Evolutionary conservation across 768 basidiomycete genomes (phyloP).

Genomic region (Suillus subaureus): DNA sequence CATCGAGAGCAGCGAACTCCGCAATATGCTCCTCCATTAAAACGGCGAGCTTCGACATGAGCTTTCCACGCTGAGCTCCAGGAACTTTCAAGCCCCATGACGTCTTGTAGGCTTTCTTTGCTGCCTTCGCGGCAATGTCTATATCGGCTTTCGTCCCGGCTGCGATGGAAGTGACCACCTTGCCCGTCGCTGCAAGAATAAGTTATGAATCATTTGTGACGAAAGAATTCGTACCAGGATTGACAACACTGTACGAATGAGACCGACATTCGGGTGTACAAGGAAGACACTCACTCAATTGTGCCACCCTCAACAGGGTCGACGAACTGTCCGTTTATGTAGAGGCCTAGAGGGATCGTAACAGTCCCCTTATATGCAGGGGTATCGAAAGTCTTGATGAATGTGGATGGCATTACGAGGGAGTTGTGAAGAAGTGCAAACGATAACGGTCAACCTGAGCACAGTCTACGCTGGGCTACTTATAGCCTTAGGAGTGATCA

Average conservation of each 20-base stretch:
- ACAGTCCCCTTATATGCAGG: slow-evolving; percentile 57
- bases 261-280: background rate
- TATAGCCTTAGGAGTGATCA: background rate
- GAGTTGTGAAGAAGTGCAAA: background rate
- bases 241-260: slow-evolving; percentile 46
- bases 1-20: slow-evolving; percentile 67
- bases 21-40: slow-evolving; percentile 61
- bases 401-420: slow-evolving; percentile 39
- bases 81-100: slow-evolving; percentile 63
- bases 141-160: slow-evolving; percentile 66
- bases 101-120: slow-evolving; percentile 56
- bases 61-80: slow-evolving; percentile 50
- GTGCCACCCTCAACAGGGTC: slow-evolving; percentile 53
- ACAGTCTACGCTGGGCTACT: background rate
- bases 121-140: slow-evolving; percentile 66
- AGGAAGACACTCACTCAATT: slow-evolving; percentile 56
- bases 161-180: slow-evolving; percentile 54
- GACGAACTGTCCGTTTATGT: slow-evolving; percentile 58
- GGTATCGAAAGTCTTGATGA: slow-evolving; percentile 53
- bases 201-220: background rate
- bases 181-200: slow-evolving; percentile 53
- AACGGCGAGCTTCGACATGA: slow-evolving; percentile 63
- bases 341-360: slow-evolving; percentile 63
- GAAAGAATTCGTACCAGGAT: slow-evolving; percentile 43
- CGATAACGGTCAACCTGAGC: background rate